These are phyloP conservation scores for Neurospora sp. DNA, from an alignment of 495 filamentous ascomycete species.

Conservation along the genomic window DNA sequence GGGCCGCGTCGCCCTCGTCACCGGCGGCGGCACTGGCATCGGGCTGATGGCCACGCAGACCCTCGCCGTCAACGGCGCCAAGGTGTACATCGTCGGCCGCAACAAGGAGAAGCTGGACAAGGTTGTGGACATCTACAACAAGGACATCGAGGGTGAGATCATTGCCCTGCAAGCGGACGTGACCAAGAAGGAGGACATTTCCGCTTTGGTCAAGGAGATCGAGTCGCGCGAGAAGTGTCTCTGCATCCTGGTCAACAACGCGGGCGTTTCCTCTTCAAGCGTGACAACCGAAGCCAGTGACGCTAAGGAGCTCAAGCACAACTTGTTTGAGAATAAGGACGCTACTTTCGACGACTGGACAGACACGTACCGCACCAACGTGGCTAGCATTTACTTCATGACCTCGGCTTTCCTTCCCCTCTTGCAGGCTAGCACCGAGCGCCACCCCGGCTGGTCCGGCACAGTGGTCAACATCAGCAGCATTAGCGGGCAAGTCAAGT, in stretches of 20 bases:
- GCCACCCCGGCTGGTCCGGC: conserved; percentile 39
- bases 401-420: conserved; percentile 36
- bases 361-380: conserved; percentile 61
- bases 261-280: conserved; percentile 51
- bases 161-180: conserved; percentile 61
- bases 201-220: conserved; percentile 53
- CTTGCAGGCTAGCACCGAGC: conserved; percentile 32
- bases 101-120: conserved; percentile 32
- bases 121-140: conserved; percentile 24
- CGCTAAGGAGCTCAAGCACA: conserved; percentile 40
- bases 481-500: conserved; percentile 48
- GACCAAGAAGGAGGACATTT: conserved; percentile 62
- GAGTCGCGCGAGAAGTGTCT: conserved; percentile 54
- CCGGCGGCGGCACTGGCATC: conserved; percentile 47
- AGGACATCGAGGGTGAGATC: conserved; percentile 27
- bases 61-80: conserved; percentile 68
- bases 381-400: conserved; percentile 55
- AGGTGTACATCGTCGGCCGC: conserved; percentile 74
- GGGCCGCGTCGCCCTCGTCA: conserved; percentile 52
- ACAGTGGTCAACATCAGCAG: conserved; percentile 51
- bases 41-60: conserved; percentile 74
- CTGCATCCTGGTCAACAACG: conserved; percentile 73
- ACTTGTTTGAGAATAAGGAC: conserved; percentile 29
- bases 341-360: conserved; percentile 58
- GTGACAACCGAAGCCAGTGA: conserved; percentile 49